Percentiles rank a stretch among this genome's conserved stretches.
These are phyloP conservation scores for Xylariaceae sp. DNA, from an alignment of 2,329 filamentous ascomycete species.

Conservation along the genomic window DNA sequence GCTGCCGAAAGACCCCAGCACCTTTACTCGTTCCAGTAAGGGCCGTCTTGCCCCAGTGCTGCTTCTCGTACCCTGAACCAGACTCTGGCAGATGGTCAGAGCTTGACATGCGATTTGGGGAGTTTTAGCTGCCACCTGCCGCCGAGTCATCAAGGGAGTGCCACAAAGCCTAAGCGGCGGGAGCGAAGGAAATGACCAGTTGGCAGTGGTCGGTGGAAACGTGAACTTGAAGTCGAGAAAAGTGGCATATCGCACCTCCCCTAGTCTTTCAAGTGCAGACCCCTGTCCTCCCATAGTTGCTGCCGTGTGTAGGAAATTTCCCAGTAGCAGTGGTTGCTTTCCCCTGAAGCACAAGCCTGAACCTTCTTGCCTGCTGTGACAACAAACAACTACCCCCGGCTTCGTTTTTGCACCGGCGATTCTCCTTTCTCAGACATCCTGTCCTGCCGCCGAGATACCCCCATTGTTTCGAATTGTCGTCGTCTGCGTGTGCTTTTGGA, in stretches of 20 bases:
- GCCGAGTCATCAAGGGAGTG: no score
- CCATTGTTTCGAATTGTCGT: neutral
- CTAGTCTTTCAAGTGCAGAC: constrained; percentile 11
- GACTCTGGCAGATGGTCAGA: no score
- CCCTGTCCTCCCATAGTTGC: constrained; percentile 21
- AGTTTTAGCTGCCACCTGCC: no score
- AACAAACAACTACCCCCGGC: constrained; percentile 26
- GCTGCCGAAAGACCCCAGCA: no score
- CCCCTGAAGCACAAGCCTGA: constrained; percentile 37
- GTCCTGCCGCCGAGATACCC: constrained; percentile 2
- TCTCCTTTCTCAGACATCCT: constrained; percentile 6
- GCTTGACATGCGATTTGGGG: no score
- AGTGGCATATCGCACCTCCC: constrained; percentile 21
- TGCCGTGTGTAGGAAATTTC: constrained; percentile 36
- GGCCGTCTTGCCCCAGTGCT: no score
- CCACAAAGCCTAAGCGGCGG: no score
- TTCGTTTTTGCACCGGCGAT: constrained; percentile 17
- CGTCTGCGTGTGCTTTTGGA: constrained; percentile 16
- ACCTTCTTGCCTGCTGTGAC: constrained; percentile 27
- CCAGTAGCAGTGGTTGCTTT: constrained; percentile 23
- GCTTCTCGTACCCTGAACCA: no score
- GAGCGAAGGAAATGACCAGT: neutral
- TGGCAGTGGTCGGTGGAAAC: neutral
- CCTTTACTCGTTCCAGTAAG: no score
- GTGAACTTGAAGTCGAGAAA: neutral